Evolutionary conservation across 78 protist genomes (phyloP).

Genomic region (Emiliania huxleyi): DNA sequence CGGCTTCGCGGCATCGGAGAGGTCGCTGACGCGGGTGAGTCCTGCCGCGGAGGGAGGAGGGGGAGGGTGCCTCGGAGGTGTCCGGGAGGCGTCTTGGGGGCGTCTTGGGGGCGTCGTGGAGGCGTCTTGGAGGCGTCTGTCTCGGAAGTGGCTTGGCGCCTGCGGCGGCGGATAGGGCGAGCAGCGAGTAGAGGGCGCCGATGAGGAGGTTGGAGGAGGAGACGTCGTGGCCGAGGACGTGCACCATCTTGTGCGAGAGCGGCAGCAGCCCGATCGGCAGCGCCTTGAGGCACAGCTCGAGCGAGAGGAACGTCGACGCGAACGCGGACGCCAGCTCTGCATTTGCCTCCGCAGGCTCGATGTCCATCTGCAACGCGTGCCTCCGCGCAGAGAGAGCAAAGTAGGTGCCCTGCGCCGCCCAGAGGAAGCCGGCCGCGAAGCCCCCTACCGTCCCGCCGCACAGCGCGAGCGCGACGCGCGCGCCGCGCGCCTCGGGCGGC

Average conservation of each 20-base stretch:
- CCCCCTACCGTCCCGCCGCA: constrained; percentile 25
- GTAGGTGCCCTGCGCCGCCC: constrained; percentile 49
- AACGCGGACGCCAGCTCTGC: background rate
- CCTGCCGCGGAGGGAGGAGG: background rate
- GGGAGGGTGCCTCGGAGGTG: background rate
- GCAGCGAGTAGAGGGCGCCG: background rate
- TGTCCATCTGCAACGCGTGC: background rate
- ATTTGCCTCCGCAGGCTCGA: background rate
- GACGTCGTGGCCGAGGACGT: background rate
- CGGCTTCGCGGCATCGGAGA: no score
- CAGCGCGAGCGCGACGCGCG: background rate
- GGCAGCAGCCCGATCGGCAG: background rate
- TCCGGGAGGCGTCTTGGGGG: no score
- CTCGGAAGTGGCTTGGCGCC: no score
- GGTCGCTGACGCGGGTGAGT: no score
- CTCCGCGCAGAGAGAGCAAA: background rate
- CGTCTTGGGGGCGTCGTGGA: no score
- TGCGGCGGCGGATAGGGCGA: background rate
- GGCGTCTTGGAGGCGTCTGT: no score
- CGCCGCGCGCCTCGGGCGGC: background rate
- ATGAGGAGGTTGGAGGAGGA: background rate
- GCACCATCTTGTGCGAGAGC: background rate
- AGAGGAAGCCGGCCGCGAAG: constrained; percentile 37
- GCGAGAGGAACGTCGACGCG: background rate
- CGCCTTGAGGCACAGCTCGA: constrained; percentile 1